These are phyloP conservation scores for Citrus cavaleriei DNA, from an alignment of 345 rosid species.

Conservation along the genomic window DNA sequence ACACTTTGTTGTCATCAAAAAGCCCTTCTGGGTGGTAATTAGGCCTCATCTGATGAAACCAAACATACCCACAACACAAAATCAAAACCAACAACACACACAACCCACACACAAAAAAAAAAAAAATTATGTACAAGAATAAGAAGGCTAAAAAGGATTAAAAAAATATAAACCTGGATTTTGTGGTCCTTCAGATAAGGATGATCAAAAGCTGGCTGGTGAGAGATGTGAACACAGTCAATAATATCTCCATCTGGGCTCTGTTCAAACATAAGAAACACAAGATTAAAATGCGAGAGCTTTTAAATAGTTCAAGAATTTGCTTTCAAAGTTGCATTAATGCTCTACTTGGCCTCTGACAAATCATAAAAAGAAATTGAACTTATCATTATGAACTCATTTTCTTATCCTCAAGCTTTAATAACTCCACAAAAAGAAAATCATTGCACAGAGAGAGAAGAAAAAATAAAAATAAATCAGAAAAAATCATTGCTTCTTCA, in stretches of 20 bases:
- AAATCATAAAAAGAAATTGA: not conserved
- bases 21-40: constrained; percentile 81
- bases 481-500: constrained; percentile 17
- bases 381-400: constrained; percentile 13
- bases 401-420: constrained; percentile 1
- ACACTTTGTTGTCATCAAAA: constrained; percentile 67
- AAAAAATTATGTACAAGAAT: not conserved
- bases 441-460: constrained; percentile 26
- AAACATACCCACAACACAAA: constrained; percentile 1
- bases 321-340: not conserved
- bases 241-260: constrained; percentile 79
- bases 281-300: not conserved
- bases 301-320: not conserved
- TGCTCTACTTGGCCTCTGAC: not conserved
- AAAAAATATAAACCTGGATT: constrained; percentile 64
- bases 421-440: constrained; percentile 15
- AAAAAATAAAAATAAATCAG: constrained; percentile 10
- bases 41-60: constrained; percentile 67
- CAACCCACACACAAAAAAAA: not conserved
- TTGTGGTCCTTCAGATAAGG: constrained; percentile 93
- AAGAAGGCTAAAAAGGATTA: not conserved
- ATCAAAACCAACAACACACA: not conserved
- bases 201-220: constrained; percentile 97
- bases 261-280: constrained; percentile 33
- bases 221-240: constrained; percentile 79